phyloP scores from a whole-genome alignment of 2,329 filamentous ascomycete species.

The Zopfia rhizophila region DNA sequence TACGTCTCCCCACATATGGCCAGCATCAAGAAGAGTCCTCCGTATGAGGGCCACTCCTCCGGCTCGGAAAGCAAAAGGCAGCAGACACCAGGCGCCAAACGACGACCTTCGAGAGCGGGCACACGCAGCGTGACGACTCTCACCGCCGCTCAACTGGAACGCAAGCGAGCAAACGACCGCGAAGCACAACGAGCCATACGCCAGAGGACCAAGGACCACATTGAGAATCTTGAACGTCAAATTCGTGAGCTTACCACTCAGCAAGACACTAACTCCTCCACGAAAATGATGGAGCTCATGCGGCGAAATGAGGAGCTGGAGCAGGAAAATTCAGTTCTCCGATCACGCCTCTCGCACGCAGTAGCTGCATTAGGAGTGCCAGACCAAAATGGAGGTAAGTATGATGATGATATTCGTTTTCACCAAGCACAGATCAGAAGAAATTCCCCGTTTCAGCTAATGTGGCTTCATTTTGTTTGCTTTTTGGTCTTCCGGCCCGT shows the following conservation, averaged over 20 bases:
- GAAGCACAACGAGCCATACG: slow-evolving; percentile 70
- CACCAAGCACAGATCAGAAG: slow-evolving; percentile 36
- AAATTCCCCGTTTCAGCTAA: slow-evolving; percentile 27
- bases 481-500: slow-evolving; percentile 41
- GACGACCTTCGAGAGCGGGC: slow-evolving; percentile 64
- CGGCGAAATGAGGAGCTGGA: slow-evolving; percentile 65
- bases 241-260: slow-evolving; percentile 63
- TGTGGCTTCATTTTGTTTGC: slow-evolving; percentile 31
- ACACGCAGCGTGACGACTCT: slow-evolving; percentile 67
- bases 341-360: slow-evolving; percentile 60
- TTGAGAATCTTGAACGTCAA: slow-evolving; percentile 66
- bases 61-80: slow-evolving; percentile 49
- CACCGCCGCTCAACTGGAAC: slow-evolving; percentile 67
- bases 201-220: slow-evolving; percentile 68
- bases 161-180: slow-evolving; percentile 69
- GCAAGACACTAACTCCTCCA: slow-evolving; percentile 56
- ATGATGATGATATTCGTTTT: slow-evolving; percentile 25
- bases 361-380: slow-evolving; percentile 51
- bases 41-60: slow-evolving; percentile 52
- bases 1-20: slow-evolving; percentile 49
- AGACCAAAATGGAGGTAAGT: slow-evolving; percentile 51
- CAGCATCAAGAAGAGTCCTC: slow-evolving; percentile 46
- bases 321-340: slow-evolving; percentile 64
- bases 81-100: slow-evolving; percentile 53
- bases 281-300: slow-evolving; percentile 62